Evolutionary conservation across 2,329 filamentous ascomycete species (phyloP).

Genomic region (Xylaria sp.): DNA sequence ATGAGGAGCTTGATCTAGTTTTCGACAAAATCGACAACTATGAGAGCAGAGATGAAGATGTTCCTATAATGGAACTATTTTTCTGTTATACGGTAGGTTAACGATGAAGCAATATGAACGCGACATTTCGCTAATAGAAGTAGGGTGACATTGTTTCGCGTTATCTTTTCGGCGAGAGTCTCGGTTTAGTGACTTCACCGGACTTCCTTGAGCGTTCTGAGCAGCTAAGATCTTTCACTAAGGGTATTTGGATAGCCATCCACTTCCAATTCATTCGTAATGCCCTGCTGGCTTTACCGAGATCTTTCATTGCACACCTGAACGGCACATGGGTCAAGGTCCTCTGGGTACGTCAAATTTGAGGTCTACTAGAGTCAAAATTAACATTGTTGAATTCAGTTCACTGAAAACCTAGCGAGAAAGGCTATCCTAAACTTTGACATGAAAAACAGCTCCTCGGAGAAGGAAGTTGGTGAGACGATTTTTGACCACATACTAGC

Average conservation of each 20-base stretch:
- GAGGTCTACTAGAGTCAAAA: too few species aligned
- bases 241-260: constrained; percentile 6
- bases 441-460: background rate
- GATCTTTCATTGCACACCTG: too few species aligned
- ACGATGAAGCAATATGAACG: too few species aligned
- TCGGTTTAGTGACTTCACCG: background rate
- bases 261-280: background rate
- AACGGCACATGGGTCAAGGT: too few species aligned
- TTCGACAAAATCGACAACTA: background rate
- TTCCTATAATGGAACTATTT: background rate
- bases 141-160: constrained; percentile 10
- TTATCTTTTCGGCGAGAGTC: constrained; percentile 1
- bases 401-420: too few species aligned
- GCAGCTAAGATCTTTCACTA: constrained; percentile 2
- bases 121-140: too few species aligned
- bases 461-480: constrained; percentile 3
- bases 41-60: background rate
- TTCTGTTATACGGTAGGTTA: constrained; percentile 4
- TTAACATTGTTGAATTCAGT: too few species aligned
- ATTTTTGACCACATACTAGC: constrained; percentile 12
- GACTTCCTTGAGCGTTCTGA: background rate
- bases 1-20: background rate
- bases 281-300: too few species aligned
- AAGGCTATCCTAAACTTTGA: too few species aligned
- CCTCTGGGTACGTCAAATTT: too few species aligned